Evolutionary conservation across 179 eudicot genomes (phyloP).

Genomic region (Corrigiola litoralis): DNA sequence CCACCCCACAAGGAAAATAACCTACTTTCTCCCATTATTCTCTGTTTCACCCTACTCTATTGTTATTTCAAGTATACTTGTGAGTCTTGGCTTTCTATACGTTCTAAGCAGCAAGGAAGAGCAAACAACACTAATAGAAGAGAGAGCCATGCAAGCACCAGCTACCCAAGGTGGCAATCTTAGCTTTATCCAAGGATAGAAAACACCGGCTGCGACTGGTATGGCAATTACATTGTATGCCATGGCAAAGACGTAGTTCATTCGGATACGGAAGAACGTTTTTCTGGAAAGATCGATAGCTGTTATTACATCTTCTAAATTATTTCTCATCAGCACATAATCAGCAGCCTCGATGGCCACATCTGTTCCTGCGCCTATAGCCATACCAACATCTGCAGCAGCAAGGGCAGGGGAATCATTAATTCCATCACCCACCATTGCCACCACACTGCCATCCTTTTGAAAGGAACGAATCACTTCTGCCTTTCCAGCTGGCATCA

Average conservation of each 20-base stretch:
- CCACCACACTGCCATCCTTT: constrained; percentile 70
- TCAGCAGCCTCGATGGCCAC: constrained; percentile 96
- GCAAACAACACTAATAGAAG: constrained; percentile 90
- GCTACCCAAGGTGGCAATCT: constrained; percentile 93
- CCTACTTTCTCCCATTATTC: background rate
- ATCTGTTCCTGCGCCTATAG: constrained; percentile 93
- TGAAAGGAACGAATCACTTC: constrained; percentile 71
- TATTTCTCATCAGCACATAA: constrained; percentile 81
- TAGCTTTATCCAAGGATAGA: constrained; percentile 59
- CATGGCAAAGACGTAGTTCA: constrained; percentile 85
- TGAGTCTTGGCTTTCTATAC: constrained; percentile 76
- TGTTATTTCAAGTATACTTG: constrained; percentile 71
- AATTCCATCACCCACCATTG: constrained; percentile 96
- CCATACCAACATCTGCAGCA: constrained; percentile 95
- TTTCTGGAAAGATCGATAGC: constrained; percentile 89
- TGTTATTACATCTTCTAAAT: constrained; percentile 86
- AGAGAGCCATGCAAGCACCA: constrained; percentile 95
- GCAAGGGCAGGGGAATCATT: constrained; percentile 95
- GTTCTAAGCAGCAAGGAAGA: constrained; percentile 85
- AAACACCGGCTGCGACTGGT: constrained; percentile 81
- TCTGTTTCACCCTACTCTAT: constrained; percentile 43
- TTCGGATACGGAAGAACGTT: constrained; percentile 68
- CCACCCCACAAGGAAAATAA: constrained; percentile 1
- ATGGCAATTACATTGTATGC: constrained; percentile 79
- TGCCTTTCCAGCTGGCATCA: constrained; percentile 89